Evolutionary conservation across 2,329 filamentous ascomycete species (phyloP), one percentile per base, ranked within the genome.

Genomic region (Claviceps humidiphila): DNA sequence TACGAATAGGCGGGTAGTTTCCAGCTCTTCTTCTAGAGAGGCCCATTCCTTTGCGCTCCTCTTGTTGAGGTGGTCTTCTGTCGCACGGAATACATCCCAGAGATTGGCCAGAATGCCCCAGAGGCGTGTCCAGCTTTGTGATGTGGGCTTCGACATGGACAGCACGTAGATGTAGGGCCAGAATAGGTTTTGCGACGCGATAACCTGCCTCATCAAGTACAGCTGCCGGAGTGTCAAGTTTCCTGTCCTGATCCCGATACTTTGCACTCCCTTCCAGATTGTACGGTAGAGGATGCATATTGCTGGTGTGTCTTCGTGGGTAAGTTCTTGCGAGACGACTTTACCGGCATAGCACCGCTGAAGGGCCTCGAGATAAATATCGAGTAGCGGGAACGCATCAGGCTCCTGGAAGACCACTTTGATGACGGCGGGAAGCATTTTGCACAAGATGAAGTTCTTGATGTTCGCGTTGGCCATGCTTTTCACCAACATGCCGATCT

Each of bases 391-490:
- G 63, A 72, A 80, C 0, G 69, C 69, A 13, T 68, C 61, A 3
- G 59, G 59, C 11, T 61, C 63, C 7, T 60, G 56, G 11, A 66
- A 58, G 0, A 67, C 65, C 1, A 72, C 69, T 45, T 60, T 65
- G 13, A 80, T 61, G 4, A 76, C 67, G n/a, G 76, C 73, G 0
- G 78, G 77, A 2, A 82, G 57, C 74, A 81, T 80, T 48, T 69
- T 73, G 30, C 66, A 63, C 30, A 80, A 51, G 52, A 76, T 63
- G 56, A 81, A 81, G 0, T 62, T 61, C 45, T 72, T 59, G 24
- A 81, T 69, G 2, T 60, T 62, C 7, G 54, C 50, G 42, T 74
- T 68, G n/a, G 61, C 64, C 72, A 80, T 73, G n/a, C 74, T 75
- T 51, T 67, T 67, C 39, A 63, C 63, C 20, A 81, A 58, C 49